These are phyloP conservation scores for Pelargonium myrrhifolium DNA, from an alignment of 441 rosid species.

Conservation along the genomic window DNA sequence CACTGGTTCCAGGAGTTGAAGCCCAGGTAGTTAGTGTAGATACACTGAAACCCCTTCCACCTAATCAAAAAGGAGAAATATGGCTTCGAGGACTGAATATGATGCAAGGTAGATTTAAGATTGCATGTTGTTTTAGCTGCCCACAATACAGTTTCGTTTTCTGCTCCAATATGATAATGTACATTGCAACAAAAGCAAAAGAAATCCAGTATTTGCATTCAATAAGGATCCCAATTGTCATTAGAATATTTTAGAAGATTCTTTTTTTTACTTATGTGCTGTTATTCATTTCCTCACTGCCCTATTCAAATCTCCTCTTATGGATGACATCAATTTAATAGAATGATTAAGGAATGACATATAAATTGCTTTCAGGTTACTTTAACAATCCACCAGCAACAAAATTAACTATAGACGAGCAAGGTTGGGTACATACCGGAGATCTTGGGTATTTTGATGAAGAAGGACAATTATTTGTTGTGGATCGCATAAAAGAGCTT, in stretches of 20 bases:
- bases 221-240: not conserved
- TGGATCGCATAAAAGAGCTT: slow-evolving; percentile 69
- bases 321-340: not conserved
- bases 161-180: not conserved
- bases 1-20: slow-evolving; percentile 58
- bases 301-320: not conserved
- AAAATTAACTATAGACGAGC: slow-evolving; percentile 40
- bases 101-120: slow-evolving; percentile 58
- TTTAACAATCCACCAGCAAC: slow-evolving; percentile 53
- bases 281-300: not conserved
- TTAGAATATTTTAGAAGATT: not conserved
- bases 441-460: slow-evolving; percentile 74
- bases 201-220: not conserved
- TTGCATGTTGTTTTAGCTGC: not conserved
- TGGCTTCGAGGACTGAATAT: slow-evolving; percentile 83
- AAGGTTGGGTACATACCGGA: slow-evolving; percentile 61
- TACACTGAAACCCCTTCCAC: slow-evolving; percentile 54
- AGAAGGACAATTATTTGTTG: slow-evolving; percentile 55
- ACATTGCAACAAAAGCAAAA: not conserved
- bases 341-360: not conserved
- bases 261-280: not conserved
- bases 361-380: slow-evolving; percentile 35
- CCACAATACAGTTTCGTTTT: not conserved
- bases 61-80: slow-evolving; percentile 63
- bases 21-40: slow-evolving; percentile 59